These are phyloP conservation scores for Auricularia auricula-judae DNA, from an alignment of 768 basidiomycete genomes.

Conservation along the genomic window DNA sequence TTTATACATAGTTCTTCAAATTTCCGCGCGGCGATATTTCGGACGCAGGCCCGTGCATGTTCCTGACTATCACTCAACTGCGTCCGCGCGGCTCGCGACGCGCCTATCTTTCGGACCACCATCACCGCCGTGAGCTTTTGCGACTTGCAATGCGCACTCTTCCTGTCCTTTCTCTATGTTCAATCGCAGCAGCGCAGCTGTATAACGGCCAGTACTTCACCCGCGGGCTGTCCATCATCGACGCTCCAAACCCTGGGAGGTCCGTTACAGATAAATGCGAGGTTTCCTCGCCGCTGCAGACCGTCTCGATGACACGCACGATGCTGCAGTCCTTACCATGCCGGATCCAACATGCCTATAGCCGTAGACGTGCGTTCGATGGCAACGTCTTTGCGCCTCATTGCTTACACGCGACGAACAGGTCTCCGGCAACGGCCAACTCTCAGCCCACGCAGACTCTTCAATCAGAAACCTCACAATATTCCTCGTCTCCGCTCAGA, in stretches of 20 bases:
- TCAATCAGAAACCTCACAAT: constrained; percentile 29
- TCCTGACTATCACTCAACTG: too few relatives aligned
- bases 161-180: not conserved
- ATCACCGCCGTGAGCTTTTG: too few relatives aligned
- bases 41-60: too few relatives aligned
- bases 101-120: too few relatives aligned
- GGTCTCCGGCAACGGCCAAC: constrained; percentile 36
- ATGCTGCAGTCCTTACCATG: constrained; percentile 16
- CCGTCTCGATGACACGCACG: not conserved
- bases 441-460: constrained; percentile 20
- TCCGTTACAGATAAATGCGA: constrained; percentile 6
- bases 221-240: constrained; percentile 21
- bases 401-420: constrained; percentile 2
- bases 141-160: too few relatives aligned
- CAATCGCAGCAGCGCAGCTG: not conserved
- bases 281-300: not conserved
- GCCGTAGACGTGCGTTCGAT: constrained; percentile 23
- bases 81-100: too few relatives aligned
- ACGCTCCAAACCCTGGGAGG: constrained; percentile 24
- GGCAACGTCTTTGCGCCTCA: not conserved
- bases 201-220: constrained; percentile 11
- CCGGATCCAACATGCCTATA: constrained; percentile 21
- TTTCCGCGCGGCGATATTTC: too few relatives aligned
- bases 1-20: too few relatives aligned
- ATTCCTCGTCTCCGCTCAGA: constrained; percentile 30